Evolutionary conservation across 306 rosid genomes (phyloP).

Genomic region (Oxytropis ochrocephala): DNA sequence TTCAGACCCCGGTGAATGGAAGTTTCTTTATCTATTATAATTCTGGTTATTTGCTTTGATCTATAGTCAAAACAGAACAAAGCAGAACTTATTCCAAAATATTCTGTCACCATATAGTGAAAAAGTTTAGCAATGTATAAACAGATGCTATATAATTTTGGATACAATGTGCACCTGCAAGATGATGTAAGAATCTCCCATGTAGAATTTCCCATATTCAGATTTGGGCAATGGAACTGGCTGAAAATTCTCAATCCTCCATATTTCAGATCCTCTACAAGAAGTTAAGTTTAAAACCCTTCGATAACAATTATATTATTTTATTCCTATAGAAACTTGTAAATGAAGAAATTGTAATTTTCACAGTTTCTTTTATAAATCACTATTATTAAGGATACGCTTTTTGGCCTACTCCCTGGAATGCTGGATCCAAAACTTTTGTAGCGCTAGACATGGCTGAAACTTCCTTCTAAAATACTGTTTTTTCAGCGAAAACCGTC

Average conservation of each 20-base stretch:
- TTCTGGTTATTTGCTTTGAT: neutral
- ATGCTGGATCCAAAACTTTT: conserved; percentile 91
- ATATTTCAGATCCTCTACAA: conserved; percentile 88
- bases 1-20: neutral
- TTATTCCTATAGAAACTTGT: neutral
- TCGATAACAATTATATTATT: neutral
- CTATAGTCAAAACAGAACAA: conserved; percentile 5
- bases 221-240: conserved; percentile 89
- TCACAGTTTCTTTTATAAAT: conserved; percentile 20
- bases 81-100: conserved; percentile 6
- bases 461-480: conserved; percentile 28
- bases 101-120: neutral
- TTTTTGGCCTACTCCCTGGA: conserved; percentile 97
- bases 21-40: conserved; percentile 3
- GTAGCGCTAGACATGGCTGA: conserved; percentile 81
- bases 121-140: neutral
- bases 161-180: conserved; percentile 62
- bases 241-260: conserved; percentile 97
- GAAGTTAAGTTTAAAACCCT: conserved; percentile 57
- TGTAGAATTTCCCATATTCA: conserved; percentile 92
- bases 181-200: conserved; percentile 87
- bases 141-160: neutral
- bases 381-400: conserved; percentile 67
- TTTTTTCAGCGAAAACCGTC: conserved; percentile 30
- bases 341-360: neutral